These are phyloP conservation scores for Hanseniaspora sp. DNA, from an alignment of 1,139 yeast genomes.

Conservation along the genomic window DNA sequence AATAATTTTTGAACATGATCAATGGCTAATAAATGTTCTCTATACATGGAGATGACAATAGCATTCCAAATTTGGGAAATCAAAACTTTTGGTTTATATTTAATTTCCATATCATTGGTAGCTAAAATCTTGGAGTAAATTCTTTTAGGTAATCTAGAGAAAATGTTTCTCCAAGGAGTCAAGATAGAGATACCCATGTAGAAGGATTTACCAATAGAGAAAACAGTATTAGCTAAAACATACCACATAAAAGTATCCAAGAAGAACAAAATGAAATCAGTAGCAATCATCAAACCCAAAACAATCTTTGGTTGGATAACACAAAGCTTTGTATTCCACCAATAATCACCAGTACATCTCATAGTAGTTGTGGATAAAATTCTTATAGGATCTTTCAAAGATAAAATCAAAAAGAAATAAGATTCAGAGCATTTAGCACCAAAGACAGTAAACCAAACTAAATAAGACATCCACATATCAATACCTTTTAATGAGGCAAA, in stretches of 20 bases:
- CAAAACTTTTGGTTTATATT: constrained; percentile 95
- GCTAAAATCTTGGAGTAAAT: constrained; percentile 94
- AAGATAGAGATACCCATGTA: constrained; percentile 95
- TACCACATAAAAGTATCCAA: constrained; percentile 98
- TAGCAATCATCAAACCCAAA: constrained; percentile 80
- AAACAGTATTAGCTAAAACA: constrained; percentile 84
- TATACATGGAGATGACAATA: constrained; percentile 93
- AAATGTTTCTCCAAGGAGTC: constrained; percentile 98
- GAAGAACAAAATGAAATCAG: constrained; percentile 89
- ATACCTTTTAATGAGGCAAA: constrained; percentile 70
- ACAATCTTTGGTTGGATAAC: constrained; percentile 77
- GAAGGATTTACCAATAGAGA: constrained; percentile 94
- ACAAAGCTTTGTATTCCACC: constrained; percentile 67
- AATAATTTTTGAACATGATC: constrained; percentile 95
- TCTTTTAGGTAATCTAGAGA: constrained; percentile 95
- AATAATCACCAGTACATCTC: constrained; percentile 82
- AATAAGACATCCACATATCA: constrained; percentile 94
- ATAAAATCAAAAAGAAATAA: constrained; percentile 80
- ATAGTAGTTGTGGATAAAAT: constrained; percentile 49
- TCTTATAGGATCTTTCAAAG: constrained; percentile 90
- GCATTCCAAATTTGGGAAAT: constrained; percentile 99
- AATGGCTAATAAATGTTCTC: constrained; percentile 92
- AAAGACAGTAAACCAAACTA: constrained; percentile 81
- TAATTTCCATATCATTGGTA: constrained; percentile 97
- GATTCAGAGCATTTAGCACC: constrained; percentile 83